A percentile compares a stretch with the other conserved stretches of the same genome.
phyloP scores from a whole-genome alignment of 768 basidiomycete genomes.

The Auricularia auricula-judae region DNA sequence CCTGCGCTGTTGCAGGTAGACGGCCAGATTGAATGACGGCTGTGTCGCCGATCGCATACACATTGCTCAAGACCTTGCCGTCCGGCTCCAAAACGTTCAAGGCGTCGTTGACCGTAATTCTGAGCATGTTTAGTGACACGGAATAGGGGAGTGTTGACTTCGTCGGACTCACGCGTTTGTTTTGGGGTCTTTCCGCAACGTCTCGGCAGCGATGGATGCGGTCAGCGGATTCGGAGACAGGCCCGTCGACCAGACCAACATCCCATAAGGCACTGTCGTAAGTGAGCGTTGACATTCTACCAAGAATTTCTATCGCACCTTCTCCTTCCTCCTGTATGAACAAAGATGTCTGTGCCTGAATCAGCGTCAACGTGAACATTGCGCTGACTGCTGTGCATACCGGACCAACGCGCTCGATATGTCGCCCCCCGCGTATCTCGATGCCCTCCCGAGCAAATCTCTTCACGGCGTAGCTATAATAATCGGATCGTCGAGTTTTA shows the following conservation, averaged over 20 bases:
- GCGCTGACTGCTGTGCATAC: slow-evolving; percentile 21
- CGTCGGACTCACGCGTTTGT: slow-evolving; percentile 34
- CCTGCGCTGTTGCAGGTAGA: slow-evolving; percentile 82
- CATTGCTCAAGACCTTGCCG: slow-evolving; percentile 46
- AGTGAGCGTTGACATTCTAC: slow-evolving; percentile 6
- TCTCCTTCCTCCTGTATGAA: slow-evolving; percentile 62
- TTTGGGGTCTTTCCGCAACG: slow-evolving; percentile 46
- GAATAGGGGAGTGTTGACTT: not conserved
- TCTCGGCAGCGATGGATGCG: slow-evolving; percentile 36
- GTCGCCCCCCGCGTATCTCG: slow-evolving; percentile 55
- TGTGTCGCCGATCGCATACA: slow-evolving; percentile 79
- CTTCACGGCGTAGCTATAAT: slow-evolving; percentile 51
- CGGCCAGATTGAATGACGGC: slow-evolving; percentile 37
- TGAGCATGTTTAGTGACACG: slow-evolving; percentile 11
- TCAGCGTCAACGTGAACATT: not conserved
- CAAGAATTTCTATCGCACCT: slow-evolving; percentile 27
- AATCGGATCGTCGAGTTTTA: not conserved
- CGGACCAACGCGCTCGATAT: slow-evolving; percentile 58
- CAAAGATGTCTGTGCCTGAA: slow-evolving; percentile 41
- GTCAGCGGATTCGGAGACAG: slow-evolving; percentile 75
- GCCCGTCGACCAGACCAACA: slow-evolving; percentile 84
- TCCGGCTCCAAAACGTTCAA: slow-evolving; percentile 50
- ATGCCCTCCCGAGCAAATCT: slow-evolving; percentile 70
- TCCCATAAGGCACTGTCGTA: slow-evolving; percentile 57
- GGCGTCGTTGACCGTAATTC: slow-evolving; percentile 40